Evolutionary conservation across 768 basidiomycete species (phyloP).

Genomic region (Gautieria morchelliformis): DNA sequence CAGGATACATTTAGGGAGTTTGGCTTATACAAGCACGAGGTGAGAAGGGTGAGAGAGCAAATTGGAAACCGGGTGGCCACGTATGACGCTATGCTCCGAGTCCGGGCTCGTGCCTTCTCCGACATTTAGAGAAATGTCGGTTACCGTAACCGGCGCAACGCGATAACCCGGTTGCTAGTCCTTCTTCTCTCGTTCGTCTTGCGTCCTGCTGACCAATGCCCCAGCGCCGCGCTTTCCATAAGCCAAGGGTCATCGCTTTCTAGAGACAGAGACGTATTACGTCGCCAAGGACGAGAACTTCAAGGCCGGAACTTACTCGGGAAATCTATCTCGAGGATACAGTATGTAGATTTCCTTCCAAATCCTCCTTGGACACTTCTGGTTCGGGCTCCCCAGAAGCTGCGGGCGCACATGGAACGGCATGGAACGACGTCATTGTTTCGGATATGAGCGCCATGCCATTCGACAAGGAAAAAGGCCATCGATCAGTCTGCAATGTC

Average conservation of each 20-base stretch:
- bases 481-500: too few relatives aligned
- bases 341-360: not conserved
- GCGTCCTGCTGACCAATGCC: not conserved
- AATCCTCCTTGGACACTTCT: not conserved
- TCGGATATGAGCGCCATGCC: too few relatives aligned
- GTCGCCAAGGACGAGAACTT: not conserved
- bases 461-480: too few relatives aligned
- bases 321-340: not conserved
- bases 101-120: not conserved
- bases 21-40: too few relatives aligned
- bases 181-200: not conserved
- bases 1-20: too few relatives aligned
- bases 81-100: too few relatives aligned
- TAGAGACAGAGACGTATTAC: not conserved
- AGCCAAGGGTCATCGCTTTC: not conserved
- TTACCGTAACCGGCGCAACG: not conserved
- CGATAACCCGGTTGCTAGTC: not conserved
- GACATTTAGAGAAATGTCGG: not conserved
- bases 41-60: too few relatives aligned
- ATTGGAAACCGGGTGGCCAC: too few relatives aligned
- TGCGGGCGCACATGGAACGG: not conserved
- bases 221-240: not conserved
- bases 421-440: too few relatives aligned
- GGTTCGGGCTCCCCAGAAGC: not conserved
- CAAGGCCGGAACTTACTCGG: not conserved